Evolutionary conservation across 2,329 filamentous ascomycete species (phyloP).

Genomic region (Colletotrichum eleusines): DNA sequence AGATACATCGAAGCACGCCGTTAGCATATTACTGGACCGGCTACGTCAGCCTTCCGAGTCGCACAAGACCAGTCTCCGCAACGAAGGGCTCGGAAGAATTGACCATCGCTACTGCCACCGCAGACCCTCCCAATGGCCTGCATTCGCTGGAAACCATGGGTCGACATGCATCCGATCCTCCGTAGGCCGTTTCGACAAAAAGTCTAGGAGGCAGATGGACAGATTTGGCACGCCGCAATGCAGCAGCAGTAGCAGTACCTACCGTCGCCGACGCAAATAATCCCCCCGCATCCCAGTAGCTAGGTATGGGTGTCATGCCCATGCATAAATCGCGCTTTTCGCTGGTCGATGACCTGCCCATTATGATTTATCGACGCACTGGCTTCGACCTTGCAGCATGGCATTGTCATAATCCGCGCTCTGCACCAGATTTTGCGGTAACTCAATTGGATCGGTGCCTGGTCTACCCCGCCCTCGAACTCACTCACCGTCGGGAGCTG

Average conservation of each 20-base stretch:
- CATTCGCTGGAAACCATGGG: constrained; percentile 5
- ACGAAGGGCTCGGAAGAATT: not conserved
- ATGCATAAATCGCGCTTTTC: constrained; percentile 37
- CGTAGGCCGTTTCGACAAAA: constrained; percentile 31
- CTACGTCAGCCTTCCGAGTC: not conserved
- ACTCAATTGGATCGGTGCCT: constrained; percentile 35
- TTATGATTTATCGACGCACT: constrained; percentile 22
- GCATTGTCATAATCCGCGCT: constrained; percentile 31
- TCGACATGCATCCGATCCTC: constrained; percentile 21
- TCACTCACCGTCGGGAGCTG: constrained; percentile 4
- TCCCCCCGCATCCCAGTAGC: constrained; percentile 26
- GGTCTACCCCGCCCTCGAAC: constrained; percentile 24
- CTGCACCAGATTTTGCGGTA: constrained; percentile 13
- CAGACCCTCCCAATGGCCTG: not conserved
- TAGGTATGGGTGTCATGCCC: not conserved
- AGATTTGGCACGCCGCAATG: constrained; percentile 13
- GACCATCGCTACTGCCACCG: not conserved
- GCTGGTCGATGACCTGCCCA: constrained; percentile 8
- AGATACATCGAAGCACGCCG: not conserved
- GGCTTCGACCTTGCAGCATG: constrained; percentile 24
- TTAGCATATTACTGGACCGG: not conserved
- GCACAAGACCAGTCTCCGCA: not conserved
- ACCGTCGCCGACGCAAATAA: not conserved
- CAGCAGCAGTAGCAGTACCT: not conserved
- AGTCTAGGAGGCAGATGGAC: constrained; percentile 20